phyloP scores from a whole-genome alignment of 192 early-diverging fungal genomes.

The Coemansia sp. region DNA sequence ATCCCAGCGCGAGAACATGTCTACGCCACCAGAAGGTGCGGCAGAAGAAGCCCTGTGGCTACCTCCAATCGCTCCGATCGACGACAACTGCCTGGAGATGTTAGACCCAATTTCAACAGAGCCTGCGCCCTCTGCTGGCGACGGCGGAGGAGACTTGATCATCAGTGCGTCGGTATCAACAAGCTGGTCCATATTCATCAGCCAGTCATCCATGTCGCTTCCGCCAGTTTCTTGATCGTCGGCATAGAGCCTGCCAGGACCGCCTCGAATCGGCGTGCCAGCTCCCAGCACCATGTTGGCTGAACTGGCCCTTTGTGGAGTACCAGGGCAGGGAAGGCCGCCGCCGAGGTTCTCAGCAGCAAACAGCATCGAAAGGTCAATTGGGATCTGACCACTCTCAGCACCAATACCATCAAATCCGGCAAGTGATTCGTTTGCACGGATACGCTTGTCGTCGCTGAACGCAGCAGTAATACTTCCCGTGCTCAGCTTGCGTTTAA shows the following conservation, averaged over 20 bases:
- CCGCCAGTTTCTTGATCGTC: constrained; percentile 5
- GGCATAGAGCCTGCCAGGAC: neutral
- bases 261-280: constrained; percentile 28
- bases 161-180: constrained; percentile 50
- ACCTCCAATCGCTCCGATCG: neutral
- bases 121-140: constrained; percentile 21
- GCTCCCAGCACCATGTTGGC: constrained; percentile 19
- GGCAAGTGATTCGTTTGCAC: neutral
- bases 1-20: constrained; percentile 47
- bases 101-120: constrained; percentile 1
- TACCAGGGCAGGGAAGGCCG: neutral
- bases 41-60: neutral
- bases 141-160: constrained; percentile 42
- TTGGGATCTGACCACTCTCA: neutral
- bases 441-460: constrained; percentile 15
- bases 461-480: neutral
- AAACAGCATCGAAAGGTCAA: constrained; percentile 17
- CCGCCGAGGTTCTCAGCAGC: neutral
- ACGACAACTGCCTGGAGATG: constrained; percentile 12
- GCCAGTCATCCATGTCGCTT: constrained; percentile 31
- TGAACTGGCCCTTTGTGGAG: constrained; percentile 6
- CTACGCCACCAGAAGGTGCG: constrained; percentile 3
- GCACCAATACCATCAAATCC: neutral
- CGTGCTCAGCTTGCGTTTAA: constrained; percentile 19
- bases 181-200: constrained; percentile 47